Evolutionary conservation across 2,329 filamentous ascomycete genomes (phyloP).

Genomic region (Macrophomina tecta): DNA sequence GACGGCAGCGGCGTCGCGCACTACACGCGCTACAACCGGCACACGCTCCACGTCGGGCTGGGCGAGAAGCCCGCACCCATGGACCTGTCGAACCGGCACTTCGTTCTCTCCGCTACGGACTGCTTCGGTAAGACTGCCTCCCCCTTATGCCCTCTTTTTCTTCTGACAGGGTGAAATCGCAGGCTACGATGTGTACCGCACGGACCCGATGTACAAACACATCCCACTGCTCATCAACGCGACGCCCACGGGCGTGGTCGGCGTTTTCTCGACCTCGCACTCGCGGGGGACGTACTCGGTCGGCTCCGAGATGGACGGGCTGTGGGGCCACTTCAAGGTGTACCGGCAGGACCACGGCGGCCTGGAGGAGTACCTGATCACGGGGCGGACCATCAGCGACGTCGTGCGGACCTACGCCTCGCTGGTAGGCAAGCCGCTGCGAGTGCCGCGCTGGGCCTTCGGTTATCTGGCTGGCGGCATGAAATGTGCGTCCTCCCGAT

Average conservation of each 20-base stretch:
- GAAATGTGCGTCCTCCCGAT: slow-evolving; percentile 47
- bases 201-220: slow-evolving; percentile 77
- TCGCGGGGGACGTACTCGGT: slow-evolving; percentile 68
- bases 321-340: slow-evolving; percentile 77
- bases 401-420: slow-evolving; percentile 71
- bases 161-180: slow-evolving; percentile 35
- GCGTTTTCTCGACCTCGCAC: slow-evolving; percentile 71
- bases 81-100: slow-evolving; percentile 71
- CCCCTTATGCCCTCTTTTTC: too few species aligned
- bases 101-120: slow-evolving; percentile 71
- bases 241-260: slow-evolving; percentile 68
- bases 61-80: slow-evolving; percentile 77
- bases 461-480: slow-evolving; percentile 74
- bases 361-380: slow-evolving; percentile 72
- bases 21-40: slow-evolving; percentile 67
- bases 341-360: slow-evolving; percentile 76
- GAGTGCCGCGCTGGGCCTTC: slow-evolving; percentile 74
- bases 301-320: slow-evolving; percentile 75
- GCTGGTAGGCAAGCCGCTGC: slow-evolving; percentile 69
- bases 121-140: slow-evolving; percentile 55
- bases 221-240: slow-evolving; percentile 75
- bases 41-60: slow-evolving; percentile 71
- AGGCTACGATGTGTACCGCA: slow-evolving; percentile 71
- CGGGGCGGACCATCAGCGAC: slow-evolving; percentile 70
- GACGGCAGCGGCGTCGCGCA: slow-evolving; percentile 68